A percentile compares a stretch with the other conserved stretches of the same genome.
These are phyloP conservation scores for Vigna radiata DNA, from an alignment of 306 rosid genomes.

Conservation along the genomic window DNA sequence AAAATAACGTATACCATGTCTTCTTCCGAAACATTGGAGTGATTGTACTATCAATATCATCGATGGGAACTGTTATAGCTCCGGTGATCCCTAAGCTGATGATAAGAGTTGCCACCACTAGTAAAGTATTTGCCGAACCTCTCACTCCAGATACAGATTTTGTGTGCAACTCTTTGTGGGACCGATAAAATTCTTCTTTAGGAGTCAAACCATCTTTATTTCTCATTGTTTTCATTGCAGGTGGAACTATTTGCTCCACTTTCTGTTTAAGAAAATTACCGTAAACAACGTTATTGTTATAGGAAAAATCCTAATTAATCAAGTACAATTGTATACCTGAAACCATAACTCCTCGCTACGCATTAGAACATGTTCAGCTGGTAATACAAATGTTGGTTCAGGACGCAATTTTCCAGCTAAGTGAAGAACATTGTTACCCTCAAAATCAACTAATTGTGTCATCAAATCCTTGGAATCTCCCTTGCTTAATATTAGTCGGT, in stretches of 20 bases:
- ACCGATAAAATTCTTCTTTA: not conserved
- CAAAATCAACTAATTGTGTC: not conserved
- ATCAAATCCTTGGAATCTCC: constrained; percentile 15
- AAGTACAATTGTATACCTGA: too few relatives aligned
- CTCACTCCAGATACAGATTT: not conserved
- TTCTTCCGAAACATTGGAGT: not conserved
- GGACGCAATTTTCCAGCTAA: not conserved
- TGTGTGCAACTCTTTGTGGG: not conserved
- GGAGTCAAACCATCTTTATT: not conserved
- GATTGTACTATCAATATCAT: not conserved
- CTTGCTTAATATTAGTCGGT: constrained; percentile 14
- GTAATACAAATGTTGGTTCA: not conserved
- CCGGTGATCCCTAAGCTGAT: not conserved
- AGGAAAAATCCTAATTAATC: too few relatives aligned
- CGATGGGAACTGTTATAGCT: not conserved
- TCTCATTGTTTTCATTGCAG: not conserved
- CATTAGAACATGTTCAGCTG: not conserved
- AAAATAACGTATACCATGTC: not conserved
- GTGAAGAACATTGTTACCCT: constrained; percentile 40
- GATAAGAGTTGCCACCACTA: not conserved
- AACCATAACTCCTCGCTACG: not conserved
- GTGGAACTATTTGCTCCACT: too few relatives aligned
- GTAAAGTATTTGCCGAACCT: not conserved
- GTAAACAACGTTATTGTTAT: not conserved
- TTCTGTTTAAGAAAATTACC: too few relatives aligned